Conservation (phyloP, 1,284 basidiomycete species). For the Ganoderma boninense region DNA sequence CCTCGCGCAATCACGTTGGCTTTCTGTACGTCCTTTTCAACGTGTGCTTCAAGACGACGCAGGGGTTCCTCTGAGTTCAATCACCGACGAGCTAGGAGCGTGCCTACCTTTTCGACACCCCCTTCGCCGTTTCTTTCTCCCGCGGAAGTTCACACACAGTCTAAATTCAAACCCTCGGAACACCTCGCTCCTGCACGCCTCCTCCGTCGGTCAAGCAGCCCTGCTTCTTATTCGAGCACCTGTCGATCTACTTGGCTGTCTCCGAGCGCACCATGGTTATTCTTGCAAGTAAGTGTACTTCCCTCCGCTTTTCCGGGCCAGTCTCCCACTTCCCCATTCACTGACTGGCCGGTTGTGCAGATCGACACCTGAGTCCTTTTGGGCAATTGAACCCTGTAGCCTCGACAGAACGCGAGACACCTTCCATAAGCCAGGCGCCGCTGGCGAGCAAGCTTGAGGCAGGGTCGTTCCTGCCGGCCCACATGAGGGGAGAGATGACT, state of each 20-base stretch:
- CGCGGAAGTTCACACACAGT: slow-evolving; percentile 8
- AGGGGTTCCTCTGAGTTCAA: slow-evolving; percentile 1
- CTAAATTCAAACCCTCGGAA: slow-evolving; percentile 14
- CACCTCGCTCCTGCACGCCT: slow-evolving; percentile 11
- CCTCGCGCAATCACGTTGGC: background rate
- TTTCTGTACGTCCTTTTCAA: slow-evolving; percentile 3
- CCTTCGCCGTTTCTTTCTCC: slow-evolving; percentile 7
- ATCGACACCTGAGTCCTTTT: slow-evolving; percentile 19
- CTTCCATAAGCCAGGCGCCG: slow-evolving; percentile 12
- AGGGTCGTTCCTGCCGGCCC: slow-evolving; percentile 16
- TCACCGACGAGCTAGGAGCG: slow-evolving; percentile 9
- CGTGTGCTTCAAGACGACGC: background rate
- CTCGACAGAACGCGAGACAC: slow-evolving; percentile 22
- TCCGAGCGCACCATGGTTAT: slow-evolving; percentile 25
- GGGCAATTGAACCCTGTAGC: slow-evolving; percentile 15
- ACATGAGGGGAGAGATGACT: slow-evolving; percentile 20
- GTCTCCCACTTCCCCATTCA: slow-evolving; percentile 14
- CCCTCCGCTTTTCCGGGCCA: slow-evolving; percentile 8
- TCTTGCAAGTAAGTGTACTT: slow-evolving; percentile 25
- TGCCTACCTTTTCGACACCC: background rate
- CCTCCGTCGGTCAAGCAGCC: background rate
- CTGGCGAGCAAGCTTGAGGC: slow-evolving; percentile 13
- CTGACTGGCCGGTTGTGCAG: slow-evolving; percentile 13
- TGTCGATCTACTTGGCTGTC: slow-evolving; percentile 14
- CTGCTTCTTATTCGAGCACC: slow-evolving; percentile 17